Evolutionary conservation across 768 basidiomycete species (phyloP).

Genomic region (Basidioascus undulatus): DNA sequence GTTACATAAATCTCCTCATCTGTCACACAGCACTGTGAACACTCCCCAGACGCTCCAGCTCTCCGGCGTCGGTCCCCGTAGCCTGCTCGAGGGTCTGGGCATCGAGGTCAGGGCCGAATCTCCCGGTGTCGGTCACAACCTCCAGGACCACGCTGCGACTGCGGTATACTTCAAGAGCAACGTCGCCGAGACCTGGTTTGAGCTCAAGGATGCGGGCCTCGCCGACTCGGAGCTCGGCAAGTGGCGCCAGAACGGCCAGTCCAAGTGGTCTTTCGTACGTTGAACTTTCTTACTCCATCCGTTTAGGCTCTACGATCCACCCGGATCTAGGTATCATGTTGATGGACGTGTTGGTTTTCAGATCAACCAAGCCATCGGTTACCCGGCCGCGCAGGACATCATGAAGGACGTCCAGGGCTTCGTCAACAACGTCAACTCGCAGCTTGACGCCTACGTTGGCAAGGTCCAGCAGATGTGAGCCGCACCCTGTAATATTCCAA

Average conservation of each 20-base stretch:
- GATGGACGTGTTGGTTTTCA: too few relatives aligned
- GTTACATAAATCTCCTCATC: background rate
- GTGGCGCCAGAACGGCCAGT: slow-evolving; percentile 9
- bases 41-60: slow-evolving; percentile 20
- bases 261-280: slow-evolving; percentile 16
- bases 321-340: too few relatives aligned
- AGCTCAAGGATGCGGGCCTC: slow-evolving; percentile 7
- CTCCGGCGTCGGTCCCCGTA: slow-evolving; percentile 23
- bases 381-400: slow-evolving; percentile 31
- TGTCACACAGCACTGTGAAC: background rate
- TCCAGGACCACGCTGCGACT: slow-evolving; percentile 21
- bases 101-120: slow-evolving; percentile 20
- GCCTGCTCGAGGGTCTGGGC: slow-evolving; percentile 14
- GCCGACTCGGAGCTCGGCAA: too few relatives aligned
- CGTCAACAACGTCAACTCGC: slow-evolving; percentile 2
- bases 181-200: slow-evolving; percentile 7
- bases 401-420: slow-evolving; percentile 24
- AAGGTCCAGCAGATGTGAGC: slow-evolving; percentile 11
- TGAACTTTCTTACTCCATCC: slow-evolving; percentile 20
- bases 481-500: too few relatives aligned
- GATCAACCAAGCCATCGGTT: too few relatives aligned
- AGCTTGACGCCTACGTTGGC: slow-evolving; percentile 9
- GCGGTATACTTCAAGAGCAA: slow-evolving; percentile 8
- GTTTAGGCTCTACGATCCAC: too few relatives aligned
- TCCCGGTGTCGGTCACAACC: slow-evolving; percentile 24